These are phyloP conservation scores for Ceratocystiopsis sp. DNA, from an alignment of 2,329 filamentous ascomycete species.

Conservation along the genomic window DNA sequence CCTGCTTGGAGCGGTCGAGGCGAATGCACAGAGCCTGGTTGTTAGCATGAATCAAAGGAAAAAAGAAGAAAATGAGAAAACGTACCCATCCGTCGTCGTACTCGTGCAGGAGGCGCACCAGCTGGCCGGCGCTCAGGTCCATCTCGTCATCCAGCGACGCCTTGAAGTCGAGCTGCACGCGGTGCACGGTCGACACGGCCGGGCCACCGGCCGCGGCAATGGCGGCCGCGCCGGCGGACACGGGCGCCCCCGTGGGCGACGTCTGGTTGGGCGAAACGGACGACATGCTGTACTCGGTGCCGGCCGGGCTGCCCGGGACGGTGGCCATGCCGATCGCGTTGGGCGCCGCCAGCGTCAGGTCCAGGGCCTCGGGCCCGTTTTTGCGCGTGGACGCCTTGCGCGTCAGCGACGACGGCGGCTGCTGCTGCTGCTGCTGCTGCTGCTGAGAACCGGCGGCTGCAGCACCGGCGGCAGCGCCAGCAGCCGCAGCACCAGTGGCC, in stretches of 20 bases:
- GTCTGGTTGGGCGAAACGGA: conserved; percentile 31
- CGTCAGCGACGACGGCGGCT: conserved; percentile 16
- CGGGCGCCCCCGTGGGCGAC: conserved; percentile 19
- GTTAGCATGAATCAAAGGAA: neutral
- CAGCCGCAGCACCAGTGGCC: conserved; percentile 8
- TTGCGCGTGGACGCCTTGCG: conserved; percentile 42
- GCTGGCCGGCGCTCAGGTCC: conserved; percentile 59
- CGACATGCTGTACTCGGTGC: conserved; percentile 44
- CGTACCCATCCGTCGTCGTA: conserved; percentile 98
- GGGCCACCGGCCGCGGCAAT: conserved; percentile 47
- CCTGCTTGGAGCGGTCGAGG: conserved; percentile 79
- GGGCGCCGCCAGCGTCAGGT: conserved; percentile 32
- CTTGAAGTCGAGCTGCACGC: conserved; percentile 86
- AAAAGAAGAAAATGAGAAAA: conserved; percentile 9
- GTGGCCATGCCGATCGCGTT: conserved; percentile 15
- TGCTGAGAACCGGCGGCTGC: conserved; percentile 17
- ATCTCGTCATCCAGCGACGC: conserved; percentile 89
- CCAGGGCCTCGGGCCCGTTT: conserved; percentile 31
- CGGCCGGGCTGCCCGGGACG: conserved; percentile 40
- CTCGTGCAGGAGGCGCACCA: conserved; percentile 81
- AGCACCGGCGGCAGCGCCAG: conserved; percentile 22
- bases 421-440: no score
- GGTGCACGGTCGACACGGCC: conserved; percentile 52
- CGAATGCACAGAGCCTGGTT: conserved; percentile 70
- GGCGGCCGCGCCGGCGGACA: conserved; percentile 33